phyloP scores from a whole-genome alignment of 2,329 filamentous ascomycete species.

The Cercospora berteroae region DNA sequence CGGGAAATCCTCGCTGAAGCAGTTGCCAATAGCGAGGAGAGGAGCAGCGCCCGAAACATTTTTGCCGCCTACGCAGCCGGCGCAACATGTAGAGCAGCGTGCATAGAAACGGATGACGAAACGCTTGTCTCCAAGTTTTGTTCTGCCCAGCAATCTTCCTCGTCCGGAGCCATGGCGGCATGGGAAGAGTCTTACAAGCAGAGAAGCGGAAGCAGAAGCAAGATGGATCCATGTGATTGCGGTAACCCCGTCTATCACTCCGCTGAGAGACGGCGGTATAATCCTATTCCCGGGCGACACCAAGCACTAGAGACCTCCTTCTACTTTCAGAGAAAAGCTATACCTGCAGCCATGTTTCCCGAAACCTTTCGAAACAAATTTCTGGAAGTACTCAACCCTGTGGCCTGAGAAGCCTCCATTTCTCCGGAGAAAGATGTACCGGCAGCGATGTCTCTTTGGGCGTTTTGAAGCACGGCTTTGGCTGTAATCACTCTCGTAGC shows the following conservation, averaged over 20 bases:
- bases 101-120: neutral
- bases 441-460: neutral
- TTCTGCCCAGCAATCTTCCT: neutral
- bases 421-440: neutral
- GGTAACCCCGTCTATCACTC: neutral
- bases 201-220: neutral
- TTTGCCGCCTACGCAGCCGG: neutral
- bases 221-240: neutral
- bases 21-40: neutral
- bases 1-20: neutral
- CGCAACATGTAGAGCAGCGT: conserved; percentile 8
- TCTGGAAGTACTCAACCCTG: no score
- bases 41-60: neutral
- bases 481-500: neutral
- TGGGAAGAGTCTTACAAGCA: neutral
- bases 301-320: neutral
- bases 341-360: neutral
- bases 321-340: neutral
- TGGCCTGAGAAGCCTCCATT: neutral
- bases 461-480: neutral
- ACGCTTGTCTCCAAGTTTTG: neutral
- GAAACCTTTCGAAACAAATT: neutral
- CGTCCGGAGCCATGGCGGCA: neutral
- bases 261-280: neutral
- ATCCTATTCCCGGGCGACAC: neutral